Evolutionary conservation across 495 filamentous ascomycete genomes (phyloP), one percentile per base, ranked within the genome.

Genomic region (Talaromyces wortmannii): DNA sequence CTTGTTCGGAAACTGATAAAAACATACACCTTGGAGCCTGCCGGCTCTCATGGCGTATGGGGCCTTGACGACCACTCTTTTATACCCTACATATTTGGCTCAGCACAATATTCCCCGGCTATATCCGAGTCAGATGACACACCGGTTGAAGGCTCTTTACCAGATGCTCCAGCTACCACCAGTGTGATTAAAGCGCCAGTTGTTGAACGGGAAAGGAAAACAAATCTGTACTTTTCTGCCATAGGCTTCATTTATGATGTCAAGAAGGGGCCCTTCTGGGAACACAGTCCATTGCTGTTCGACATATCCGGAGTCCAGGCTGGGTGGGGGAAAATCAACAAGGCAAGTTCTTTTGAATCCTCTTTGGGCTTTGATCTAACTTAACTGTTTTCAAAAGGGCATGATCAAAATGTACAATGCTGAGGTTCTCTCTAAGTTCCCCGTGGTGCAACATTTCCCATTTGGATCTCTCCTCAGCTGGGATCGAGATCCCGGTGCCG

Each of bases 311-410:
- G 94, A 15, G 83, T 99, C 55, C 82, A 78, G 55, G 81, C 87
- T 52, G 95, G 94, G 32, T 99, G 94, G 94, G 94, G 85, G 29
- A 99, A 99, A 73, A 95, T 99, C 59, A 97, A 97, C 68, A 97
- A 97, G 81, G 88, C 88, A 65, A 55, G 65, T 43, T 31, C 29
- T 63, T 52, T 42, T 52, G 2, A 13, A 32, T n/a, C 7, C 6
- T 31, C 29, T 17, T 12, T 57, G 73, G 67, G 53, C 23, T 23
- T 49, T 47, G 10, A 17, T 55, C 10, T 42, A 29, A 45, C 23
- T 42, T 0, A 7, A 12, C 32, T 31, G 4, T 47, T n/a, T 7
- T 23, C 8, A n/a, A 4, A 47, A 83, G 80, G 84, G 84, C 12
- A 87, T 88, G 84, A 66, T 88, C 56, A 88, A 87, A 64, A 88